Evolutionary conservation across 2,329 filamentous ascomycete species (phyloP), one percentile per base, ranked within the genome.

Genomic region (Colletotrichum spinosum): DNA sequence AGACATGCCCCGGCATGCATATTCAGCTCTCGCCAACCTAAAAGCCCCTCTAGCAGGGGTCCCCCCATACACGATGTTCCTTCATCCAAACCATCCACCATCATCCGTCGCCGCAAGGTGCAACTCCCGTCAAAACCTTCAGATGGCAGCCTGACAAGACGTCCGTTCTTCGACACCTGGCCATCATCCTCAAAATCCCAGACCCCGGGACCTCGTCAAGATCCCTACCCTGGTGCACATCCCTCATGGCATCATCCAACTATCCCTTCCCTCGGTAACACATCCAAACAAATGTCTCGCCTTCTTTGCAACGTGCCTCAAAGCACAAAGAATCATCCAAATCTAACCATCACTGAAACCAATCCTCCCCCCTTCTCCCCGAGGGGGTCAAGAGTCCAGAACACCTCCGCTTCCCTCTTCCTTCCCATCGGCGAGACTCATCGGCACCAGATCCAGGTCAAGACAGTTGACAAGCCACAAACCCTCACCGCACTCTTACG

Each of bases 51-150:
- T 39, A 41, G 33, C 35, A 12, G 42, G 57, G 51, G 46, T 33
- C 17, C 33, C 53, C 52, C 61, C 62, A 45, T 62, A 37, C 57
- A 35, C 37, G 35, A 13, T 17, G 25, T 9, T 2, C 15, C 11
- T 48, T 15, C 37, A 34, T 25, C 38, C 33, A 33, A 39, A 34
- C 42, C 38, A 42, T 35, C 60, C 25, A 49, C 33, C n/a, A 38
- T 45, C 53, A 49, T 60, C 35, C 61, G 42, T 55, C 45, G 42
- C 17, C 46, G 33, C 15, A 39, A 41, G n/a, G 62, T 60, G 56
- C 13, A 39, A 65, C 56, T 51, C 34, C 52, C 51, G 57, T 55
- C 45, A 55, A 65, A 55, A 53, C 62, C 62, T 65, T 52, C 58
- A 52, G 51, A 60, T 5, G 58, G 55, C 25, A 25, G 25, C 25